Base-by-base conservation (phyloP, 495 filamentous ascomycete genomes). In the Rhizodiscina lignyota region DNA sequence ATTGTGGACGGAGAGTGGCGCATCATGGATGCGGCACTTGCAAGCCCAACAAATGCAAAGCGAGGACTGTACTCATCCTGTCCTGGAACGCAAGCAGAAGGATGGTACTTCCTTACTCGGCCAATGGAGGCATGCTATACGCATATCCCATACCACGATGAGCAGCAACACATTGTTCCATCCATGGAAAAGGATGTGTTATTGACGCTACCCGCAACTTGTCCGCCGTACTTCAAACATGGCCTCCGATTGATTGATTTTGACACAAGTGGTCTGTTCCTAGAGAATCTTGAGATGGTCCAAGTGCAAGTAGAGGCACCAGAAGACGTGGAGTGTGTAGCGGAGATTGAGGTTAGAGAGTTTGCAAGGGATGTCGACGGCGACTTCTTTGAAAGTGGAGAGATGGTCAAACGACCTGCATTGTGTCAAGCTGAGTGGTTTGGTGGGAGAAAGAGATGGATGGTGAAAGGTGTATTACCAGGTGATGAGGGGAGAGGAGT, bases 1-100 rank as follows among this genome's bases (percentile, higher is more conserved):
- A 58, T 93, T 24, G 76, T 93, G 8, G 91, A 99, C 48, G 77
- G 80, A 12, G 83, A 93, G 55, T 99, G 89, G 89, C 77, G 89
- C 32, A 75, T 94, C 40, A 87, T 99, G 69, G 89, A 99, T 54
- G 91, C 83, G 48, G 84, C 84, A 15, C 65, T 99, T 21, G 83
- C 91, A 18, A 82, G 74, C 38, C 85, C 89, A 21, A 91, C 87
- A 0, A 82, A 94, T 41, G 89, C 91, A 5, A 69, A 68, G 20
- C 67, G 89, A 32, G 65, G 58, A 13, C 63, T 69, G 27, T 94
- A 91, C 48, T 91, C 86, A 5, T 74, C 71, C 42, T 68, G 66
- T 22, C 65, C 68, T 32, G 68, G 62, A 30, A 67, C 79, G 18
- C 57, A 67, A 1, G 82, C 89, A 3, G 89, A 99, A 41, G 67